Evolutionary conservation across 306 rosid species (phyloP).

Genomic region (Dryas drummondii): DNA sequence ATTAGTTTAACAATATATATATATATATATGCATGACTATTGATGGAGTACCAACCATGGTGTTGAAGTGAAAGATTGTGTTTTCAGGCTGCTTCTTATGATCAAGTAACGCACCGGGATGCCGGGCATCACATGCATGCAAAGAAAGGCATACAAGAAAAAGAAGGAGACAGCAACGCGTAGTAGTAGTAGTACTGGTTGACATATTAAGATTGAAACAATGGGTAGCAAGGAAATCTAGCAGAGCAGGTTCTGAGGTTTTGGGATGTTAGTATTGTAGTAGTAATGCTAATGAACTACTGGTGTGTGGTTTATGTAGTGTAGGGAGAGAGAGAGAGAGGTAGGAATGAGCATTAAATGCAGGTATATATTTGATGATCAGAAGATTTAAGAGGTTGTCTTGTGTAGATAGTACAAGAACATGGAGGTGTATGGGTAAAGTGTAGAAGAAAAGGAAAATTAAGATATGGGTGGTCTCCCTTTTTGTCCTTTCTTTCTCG

Average conservation of each 20-base stretch:
- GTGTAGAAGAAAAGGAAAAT: conserved; percentile 38
- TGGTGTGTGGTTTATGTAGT: conserved; percentile 14
- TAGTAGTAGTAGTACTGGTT: conserved; percentile 17
- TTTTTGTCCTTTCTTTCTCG: conserved; percentile 9
- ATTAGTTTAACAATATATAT: background rate
- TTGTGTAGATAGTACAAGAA: conserved; percentile 37
- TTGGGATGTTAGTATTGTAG: too few relatives aligned
- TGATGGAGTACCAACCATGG: conserved; percentile 27
- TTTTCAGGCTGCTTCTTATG: conserved; percentile 22
- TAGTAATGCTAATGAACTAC: background rate
- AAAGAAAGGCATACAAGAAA: conserved; percentile 53
- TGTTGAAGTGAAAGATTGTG: conserved; percentile 23
- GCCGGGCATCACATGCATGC: conserved; percentile 64
- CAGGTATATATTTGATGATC: conserved; percentile 20
- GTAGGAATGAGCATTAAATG: conserved; percentile 51
- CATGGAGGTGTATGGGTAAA: conserved; percentile 55
- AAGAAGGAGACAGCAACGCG: conserved; percentile 30
- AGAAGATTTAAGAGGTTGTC: conserved; percentile 33
- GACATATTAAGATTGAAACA: conserved; percentile 40
- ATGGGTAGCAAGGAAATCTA: too few relatives aligned
- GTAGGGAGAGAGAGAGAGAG: conserved; percentile 12
- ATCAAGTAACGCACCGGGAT: conserved; percentile 12
- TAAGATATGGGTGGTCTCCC: conserved; percentile 44
- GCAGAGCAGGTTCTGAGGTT: too few relatives aligned
- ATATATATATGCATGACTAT: background rate